These are phyloP conservation scores for Lactarius indigo DNA, from an alignment of 768 basidiomycete genomes.

Conservation along the genomic window DNA sequence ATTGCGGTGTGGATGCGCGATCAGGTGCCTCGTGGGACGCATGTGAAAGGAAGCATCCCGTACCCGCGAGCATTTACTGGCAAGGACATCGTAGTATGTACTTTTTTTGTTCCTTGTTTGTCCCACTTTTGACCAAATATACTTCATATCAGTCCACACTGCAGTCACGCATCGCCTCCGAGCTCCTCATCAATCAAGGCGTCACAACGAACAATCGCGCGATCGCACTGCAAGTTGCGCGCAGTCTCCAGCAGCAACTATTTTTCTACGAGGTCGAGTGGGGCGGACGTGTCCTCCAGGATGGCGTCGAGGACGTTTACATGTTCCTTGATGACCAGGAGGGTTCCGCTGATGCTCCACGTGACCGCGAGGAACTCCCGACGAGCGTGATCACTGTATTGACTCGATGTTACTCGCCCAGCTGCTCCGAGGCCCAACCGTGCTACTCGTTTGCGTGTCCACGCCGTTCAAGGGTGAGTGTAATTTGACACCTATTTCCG, in stretches of 20 bases:
- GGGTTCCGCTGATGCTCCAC: slow-evolving; percentile 49
- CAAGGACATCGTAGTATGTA: slow-evolving; percentile 85
- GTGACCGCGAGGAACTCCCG: slow-evolving; percentile 70
- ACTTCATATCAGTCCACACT: slow-evolving; percentile 67
- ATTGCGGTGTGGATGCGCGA: slow-evolving; percentile 87
- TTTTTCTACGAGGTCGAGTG: slow-evolving; percentile 98
- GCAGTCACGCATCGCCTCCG: slow-evolving; percentile 81
- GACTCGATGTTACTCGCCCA: slow-evolving; percentile 87
- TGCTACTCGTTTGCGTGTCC: slow-evolving; percentile 88
- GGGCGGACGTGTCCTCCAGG: slow-evolving; percentile 76
- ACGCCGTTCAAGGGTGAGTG: slow-evolving; percentile 46
- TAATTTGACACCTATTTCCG: not conserved
- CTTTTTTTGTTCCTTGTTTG: not conserved
- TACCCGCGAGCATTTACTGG: slow-evolving; percentile 92
- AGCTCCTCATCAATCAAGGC: slow-evolving; percentile 72
- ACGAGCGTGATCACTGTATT: slow-evolving; percentile 88
- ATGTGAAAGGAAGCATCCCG: slow-evolving; percentile 90
- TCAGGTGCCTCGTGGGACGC: slow-evolving; percentile 80
- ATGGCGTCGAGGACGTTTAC: slow-evolving; percentile 91
- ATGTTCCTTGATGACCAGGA: slow-evolving; percentile 86
- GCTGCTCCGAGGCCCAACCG: slow-evolving; percentile 71
- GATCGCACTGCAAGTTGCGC: slow-evolving; percentile 82
- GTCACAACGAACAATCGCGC: slow-evolving; percentile 75
- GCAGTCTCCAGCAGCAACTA: slow-evolving; percentile 85
- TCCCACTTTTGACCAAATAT: not conserved